phyloP scores from a whole-genome alignment of 1,284 basidiomycete genomes.

The Boletus holoroseus region DNA sequence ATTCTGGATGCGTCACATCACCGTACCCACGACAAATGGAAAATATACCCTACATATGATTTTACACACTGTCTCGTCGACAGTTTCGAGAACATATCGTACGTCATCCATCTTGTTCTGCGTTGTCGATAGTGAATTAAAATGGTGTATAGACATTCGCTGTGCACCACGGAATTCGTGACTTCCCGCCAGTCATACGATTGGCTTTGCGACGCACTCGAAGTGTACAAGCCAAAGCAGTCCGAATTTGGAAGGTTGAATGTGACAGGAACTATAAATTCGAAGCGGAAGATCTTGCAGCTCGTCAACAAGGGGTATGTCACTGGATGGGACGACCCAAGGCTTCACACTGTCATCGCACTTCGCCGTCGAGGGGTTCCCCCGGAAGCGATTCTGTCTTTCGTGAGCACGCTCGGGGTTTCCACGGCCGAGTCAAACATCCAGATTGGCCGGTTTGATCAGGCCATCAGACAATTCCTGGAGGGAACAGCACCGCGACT shows the following conservation, averaged over 20 bases:
- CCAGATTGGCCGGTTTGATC: slow-evolving; percentile 86
- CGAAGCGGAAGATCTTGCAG: slow-evolving; percentile 92
- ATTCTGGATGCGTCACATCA: slow-evolving; percentile 91
- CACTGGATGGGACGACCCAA: slow-evolving; percentile 94
- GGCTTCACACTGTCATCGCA: slow-evolving; percentile 96
- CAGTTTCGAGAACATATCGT: slow-evolving; percentile 99
- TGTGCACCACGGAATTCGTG: slow-evolving; percentile 97
- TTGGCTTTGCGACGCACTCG: slow-evolving; percentile 96
- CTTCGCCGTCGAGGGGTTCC: slow-evolving; percentile 92
- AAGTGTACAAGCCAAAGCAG: slow-evolving; percentile 97
- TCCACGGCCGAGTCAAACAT: slow-evolving; percentile 85
- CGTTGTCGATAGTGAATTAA: not conserved
- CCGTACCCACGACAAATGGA: slow-evolving; percentile 91
- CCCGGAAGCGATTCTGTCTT: slow-evolving; percentile 89
- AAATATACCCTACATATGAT: slow-evolving; percentile 95
- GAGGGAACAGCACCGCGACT: slow-evolving; percentile 86
- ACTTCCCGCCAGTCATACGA: slow-evolving; percentile 97
- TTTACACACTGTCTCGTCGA: slow-evolving; percentile 99
- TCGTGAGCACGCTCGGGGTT: slow-evolving; percentile 91
- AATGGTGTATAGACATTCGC: slow-evolving; percentile 68
- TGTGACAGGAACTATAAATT: slow-evolving; percentile 93
- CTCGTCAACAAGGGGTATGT: slow-evolving; percentile 86
- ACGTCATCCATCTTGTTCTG: slow-evolving; percentile 34
- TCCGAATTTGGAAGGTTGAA: slow-evolving; percentile 95
- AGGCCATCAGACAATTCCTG: slow-evolving; percentile 82